Conservation (phyloP, 1,139 yeast genomes). For the Suhomyces panamericanus region DNA sequence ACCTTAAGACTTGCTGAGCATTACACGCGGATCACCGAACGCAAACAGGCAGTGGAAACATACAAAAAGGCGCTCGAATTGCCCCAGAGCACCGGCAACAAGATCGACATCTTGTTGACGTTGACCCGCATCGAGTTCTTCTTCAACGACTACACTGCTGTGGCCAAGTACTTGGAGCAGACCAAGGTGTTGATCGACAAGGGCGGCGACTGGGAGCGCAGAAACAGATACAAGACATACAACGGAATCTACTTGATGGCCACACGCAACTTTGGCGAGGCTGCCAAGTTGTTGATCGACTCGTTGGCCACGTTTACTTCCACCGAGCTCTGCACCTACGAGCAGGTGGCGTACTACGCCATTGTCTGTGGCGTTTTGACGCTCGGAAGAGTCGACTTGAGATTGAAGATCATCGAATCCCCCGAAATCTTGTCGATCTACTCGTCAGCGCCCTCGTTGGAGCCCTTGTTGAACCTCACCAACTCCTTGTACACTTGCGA, state of each 20-base stretch:
- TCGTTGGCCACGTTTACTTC: constrained; percentile 95
- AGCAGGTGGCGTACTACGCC: constrained; percentile 86
- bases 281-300: constrained; percentile 80
- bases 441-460: constrained; percentile 69
- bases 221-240: constrained; percentile 91
- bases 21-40: constrained; percentile 82
- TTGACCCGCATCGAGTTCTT: constrained; percentile 86
- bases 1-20: constrained; percentile 85
- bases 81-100: constrained; percentile 84
- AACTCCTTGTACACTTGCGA: constrained; percentile 89
- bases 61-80: constrained; percentile 74
- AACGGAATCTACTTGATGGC: constrained; percentile 82
- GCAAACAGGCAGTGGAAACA: constrained; percentile 68
- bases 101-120: constrained; percentile 82
- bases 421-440: constrained; percentile 87
- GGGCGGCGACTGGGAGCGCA: constrained; percentile 99
- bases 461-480: constrained; percentile 80
- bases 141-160: constrained; percentile 72
- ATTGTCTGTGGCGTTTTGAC: constrained; percentile 82
- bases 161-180: constrained; percentile 73
- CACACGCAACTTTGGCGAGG: constrained; percentile 82
- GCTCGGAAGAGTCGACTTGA: constrained; percentile 81
- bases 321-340: constrained; percentile 88
- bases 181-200: constrained; percentile 78
- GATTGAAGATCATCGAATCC: constrained; percentile 82